Percentiles rank a stretch among this genome's conserved stretches.
Evolutionary conservation across 768 basidiomycete species (phyloP).

Genomic region (Austroboletus festivus): DNA sequence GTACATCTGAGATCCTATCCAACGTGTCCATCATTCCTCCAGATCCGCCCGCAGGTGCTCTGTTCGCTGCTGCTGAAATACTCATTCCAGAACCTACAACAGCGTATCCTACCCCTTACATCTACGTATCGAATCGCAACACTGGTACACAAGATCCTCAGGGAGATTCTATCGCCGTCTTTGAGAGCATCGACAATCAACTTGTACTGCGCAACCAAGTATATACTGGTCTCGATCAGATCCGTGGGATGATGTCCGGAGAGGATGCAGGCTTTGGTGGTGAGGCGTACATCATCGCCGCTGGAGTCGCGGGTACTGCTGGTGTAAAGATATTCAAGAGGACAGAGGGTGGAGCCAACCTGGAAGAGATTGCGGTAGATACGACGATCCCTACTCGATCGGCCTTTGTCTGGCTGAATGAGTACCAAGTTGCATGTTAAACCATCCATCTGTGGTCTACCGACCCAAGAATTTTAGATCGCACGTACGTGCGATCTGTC

Average conservation of each 20-base stretch:
- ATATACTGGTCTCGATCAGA: slow-evolving; percentile 60
- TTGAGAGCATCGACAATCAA: slow-evolving; percentile 39
- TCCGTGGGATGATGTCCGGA: slow-evolving; percentile 65
- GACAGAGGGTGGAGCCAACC: slow-evolving; percentile 48
- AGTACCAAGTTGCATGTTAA: not conserved
- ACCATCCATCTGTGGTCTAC: not conserved
- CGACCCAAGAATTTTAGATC: no score
- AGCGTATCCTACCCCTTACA: slow-evolving; percentile 48
- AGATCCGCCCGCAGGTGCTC: slow-evolving; percentile 36
- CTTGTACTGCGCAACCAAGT: slow-evolving; percentile 50
- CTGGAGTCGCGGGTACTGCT: slow-evolving; percentile 45
- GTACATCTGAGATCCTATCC: slow-evolving; percentile 49
- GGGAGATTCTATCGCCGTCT: slow-evolving; percentile 65
- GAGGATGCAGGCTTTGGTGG: slow-evolving; percentile 36
- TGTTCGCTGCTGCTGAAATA: slow-evolving; percentile 58
- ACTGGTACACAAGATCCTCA: slow-evolving; percentile 46
- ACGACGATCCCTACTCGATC: slow-evolving; percentile 48
- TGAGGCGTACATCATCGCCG: slow-evolving; percentile 54
- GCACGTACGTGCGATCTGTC: no score
- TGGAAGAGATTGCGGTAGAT: slow-evolving; percentile 53
- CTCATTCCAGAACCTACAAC: slow-evolving; percentile 49
- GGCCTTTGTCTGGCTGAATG: slow-evolving; percentile 44
- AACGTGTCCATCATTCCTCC: slow-evolving; percentile 47
- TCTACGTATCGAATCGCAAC: slow-evolving; percentile 72
- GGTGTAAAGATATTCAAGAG: slow-evolving; percentile 35